phyloP scores from a whole-genome alignment of 2,329 filamentous ascomycete species.

The Exophiala phaeomuriformis region DNA sequence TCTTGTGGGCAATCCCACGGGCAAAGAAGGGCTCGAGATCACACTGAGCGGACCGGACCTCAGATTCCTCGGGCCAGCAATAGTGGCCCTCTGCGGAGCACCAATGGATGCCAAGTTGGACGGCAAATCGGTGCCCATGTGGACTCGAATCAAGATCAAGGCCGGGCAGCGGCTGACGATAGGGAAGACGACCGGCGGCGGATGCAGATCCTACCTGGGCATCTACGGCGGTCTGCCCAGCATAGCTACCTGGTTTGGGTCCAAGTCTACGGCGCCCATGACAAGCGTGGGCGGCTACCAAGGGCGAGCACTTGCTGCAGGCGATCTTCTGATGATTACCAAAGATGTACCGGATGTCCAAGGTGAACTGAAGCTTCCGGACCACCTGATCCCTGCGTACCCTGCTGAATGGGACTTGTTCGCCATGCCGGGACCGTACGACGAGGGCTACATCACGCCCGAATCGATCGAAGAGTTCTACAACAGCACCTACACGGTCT shows the following conservation, averaged over 20 bases:
- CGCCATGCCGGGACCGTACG: conserved; percentile 51
- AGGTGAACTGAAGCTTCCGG: conserved; percentile 37
- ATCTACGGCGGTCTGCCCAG: conserved; percentile 49
- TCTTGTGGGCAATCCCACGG: conserved; percentile 50
- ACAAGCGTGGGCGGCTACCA: conserved; percentile 55
- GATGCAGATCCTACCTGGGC: conserved; percentile 54
- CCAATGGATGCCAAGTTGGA: conserved; percentile 48
- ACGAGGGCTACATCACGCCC: conserved; percentile 46
- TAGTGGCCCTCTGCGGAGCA: conserved; percentile 53
- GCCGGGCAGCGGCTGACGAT: conserved; percentile 49
- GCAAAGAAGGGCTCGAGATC: conserved; percentile 52
- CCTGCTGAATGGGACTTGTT: conserved; percentile 46
- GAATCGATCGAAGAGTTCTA: conserved; percentile 54
- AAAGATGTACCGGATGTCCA: conserved; percentile 34
- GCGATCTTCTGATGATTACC: conserved; percentile 46
- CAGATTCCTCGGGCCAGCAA: conserved; percentile 47
- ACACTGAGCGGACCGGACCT: conserved; percentile 55
- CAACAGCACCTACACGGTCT: conserved; percentile 51
- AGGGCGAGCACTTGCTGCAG: conserved; percentile 48
- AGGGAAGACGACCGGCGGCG: conserved; percentile 46
- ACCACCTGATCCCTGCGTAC: conserved; percentile 44
- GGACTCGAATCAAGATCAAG: conserved; percentile 46
- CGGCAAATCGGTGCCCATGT: conserved; percentile 46
- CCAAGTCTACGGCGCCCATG: conserved; percentile 53
- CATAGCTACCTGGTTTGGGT: conserved; percentile 52